Evolutionary conservation across 2,329 filamentous ascomycete species (phyloP).

Genomic region (Cladosporium sp.): DNA sequence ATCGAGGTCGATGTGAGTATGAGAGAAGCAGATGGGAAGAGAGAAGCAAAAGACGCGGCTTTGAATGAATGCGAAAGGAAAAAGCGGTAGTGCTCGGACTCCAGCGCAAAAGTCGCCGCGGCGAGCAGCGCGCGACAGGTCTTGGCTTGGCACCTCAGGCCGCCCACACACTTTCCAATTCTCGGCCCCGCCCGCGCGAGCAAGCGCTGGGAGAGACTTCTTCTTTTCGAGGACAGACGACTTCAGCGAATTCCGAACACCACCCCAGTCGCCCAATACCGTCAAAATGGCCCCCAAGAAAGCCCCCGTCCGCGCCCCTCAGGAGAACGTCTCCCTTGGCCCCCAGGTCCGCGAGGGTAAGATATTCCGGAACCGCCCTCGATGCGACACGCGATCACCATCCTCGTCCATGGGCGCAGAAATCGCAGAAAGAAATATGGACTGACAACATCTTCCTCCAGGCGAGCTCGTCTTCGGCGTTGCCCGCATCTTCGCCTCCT

Average conservation of each 20-base stretch:
- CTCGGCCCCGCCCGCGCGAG: not conserved
- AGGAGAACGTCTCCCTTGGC: slow-evolving; percentile 98
- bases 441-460: slow-evolving; percentile 38
- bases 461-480: slow-evolving; percentile 97
- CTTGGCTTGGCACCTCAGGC: not conserved
- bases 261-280: slow-evolving; percentile 26
- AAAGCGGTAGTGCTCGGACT: slow-evolving; percentile 11
- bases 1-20: not conserved
- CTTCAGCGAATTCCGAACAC: slow-evolving; percentile 9
- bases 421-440: slow-evolving; percentile 12
- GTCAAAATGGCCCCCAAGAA: slow-evolving; percentile 83
- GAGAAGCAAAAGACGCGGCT: not conserved
- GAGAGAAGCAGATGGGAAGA: not conserved
- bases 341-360: slow-evolving; percentile 93
- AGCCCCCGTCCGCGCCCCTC: slow-evolving; percentile 68
- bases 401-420: slow-evolving; percentile 5
- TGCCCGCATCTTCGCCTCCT: slow-evolving; percentile 93
- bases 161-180: slow-evolving; percentile 10
- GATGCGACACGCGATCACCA: slow-evolving; percentile 28
- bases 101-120: not conserved
- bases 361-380: slow-evolving; percentile 16
- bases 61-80: slow-evolving; percentile 2
- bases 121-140: not conserved
- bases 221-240: slow-evolving; percentile 10
- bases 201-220: not conserved